Conservation (phyloP, 2,329 filamentous ascomycete species). For the Zasmidium angulare region DNA sequence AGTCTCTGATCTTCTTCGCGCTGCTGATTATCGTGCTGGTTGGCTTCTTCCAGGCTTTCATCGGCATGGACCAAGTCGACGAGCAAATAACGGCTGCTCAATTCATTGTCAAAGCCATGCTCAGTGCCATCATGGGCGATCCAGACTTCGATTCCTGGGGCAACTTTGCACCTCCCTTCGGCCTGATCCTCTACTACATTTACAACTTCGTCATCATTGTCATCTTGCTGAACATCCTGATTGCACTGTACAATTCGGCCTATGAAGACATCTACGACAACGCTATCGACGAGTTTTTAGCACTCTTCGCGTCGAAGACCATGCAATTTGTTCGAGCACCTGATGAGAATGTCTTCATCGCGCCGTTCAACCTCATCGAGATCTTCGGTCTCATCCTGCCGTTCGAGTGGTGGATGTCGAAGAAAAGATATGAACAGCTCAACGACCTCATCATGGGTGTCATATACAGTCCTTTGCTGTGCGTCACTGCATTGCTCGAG, state of each 20-base stretch:
- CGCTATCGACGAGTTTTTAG: conserved; percentile 92
- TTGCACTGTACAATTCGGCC: conserved; percentile 93
- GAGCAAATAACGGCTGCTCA: conserved; percentile 60
- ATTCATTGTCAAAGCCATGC: conserved; percentile 79
- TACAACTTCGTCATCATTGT: conserved; percentile 98
- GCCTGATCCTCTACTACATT: conserved; percentile 92
- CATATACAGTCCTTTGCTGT: conserved; percentile 79
- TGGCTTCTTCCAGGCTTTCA: conserved; percentile 89
- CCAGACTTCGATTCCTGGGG: conserved; percentile 91
- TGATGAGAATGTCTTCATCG: conserved; percentile 97
- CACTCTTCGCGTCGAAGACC: conserved; percentile 88
- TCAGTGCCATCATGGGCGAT: conserved; percentile 86
- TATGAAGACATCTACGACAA: conserved; percentile 94
- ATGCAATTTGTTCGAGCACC: conserved; percentile 96
- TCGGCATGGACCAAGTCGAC: conserved; percentile 84
- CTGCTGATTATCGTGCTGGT: conserved; percentile 79
- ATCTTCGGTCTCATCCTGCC: conserved; percentile 74
- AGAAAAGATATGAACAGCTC: conserved; percentile 68
- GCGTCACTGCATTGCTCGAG: conserved; percentile 69
- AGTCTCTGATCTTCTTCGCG: conserved; percentile 92
- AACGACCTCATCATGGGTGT: conserved; percentile 87
- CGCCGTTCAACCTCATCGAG: conserved; percentile 92
- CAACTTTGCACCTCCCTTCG: conserved; percentile 87
- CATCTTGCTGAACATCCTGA: conserved; percentile 89
- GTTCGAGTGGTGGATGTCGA: conserved; percentile 95